Percentiles rank a stretch among this genome's conserved stretches.
These are phyloP conservation scores for Kodamaea nitidulidarum DNA, from an alignment of 805 yeast species.

Conservation along the genomic window DNA sequence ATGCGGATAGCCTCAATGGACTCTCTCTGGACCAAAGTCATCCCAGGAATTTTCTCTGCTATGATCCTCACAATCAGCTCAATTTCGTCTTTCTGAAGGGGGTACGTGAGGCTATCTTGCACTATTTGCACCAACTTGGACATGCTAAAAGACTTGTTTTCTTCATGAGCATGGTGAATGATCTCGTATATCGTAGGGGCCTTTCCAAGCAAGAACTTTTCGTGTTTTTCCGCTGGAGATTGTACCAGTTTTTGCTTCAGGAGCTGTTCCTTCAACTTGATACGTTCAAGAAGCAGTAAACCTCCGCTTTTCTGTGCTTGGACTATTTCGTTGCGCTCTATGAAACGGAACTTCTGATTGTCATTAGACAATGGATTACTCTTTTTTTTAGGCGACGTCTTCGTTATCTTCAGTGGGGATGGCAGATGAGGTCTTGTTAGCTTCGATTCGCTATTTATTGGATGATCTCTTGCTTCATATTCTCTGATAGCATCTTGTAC, in stretches of 20 bases:
- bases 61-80: conserved; percentile 24
- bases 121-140: conserved; percentile 25
- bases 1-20: conserved; percentile 26
- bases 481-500: conserved; percentile 1
- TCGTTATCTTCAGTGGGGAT: not conserved
- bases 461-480: not conserved
- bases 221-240: conserved; percentile 20
- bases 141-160: conserved; percentile 17
- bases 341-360: conserved; percentile 32
- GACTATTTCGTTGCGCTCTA: conserved; percentile 8
- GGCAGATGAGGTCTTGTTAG: too few relatives aligned
- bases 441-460: too few relatives aligned
- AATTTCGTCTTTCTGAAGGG: conserved; percentile 28
- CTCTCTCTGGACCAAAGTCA: conserved; percentile 21
- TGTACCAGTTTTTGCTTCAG: conserved; percentile 10
- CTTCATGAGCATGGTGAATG: conserved; percentile 24
- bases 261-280: conserved; percentile 31
- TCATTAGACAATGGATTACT: conserved; percentile 26
- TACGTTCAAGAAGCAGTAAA: conserved; percentile 36
- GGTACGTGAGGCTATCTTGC: conserved; percentile 30
- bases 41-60: conserved; percentile 15
- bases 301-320: conserved; percentile 22
- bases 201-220: conserved; percentile 25
- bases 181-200: conserved; percentile 30
- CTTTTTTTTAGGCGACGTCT: conserved; percentile 3